Evolutionary conservation across 805 yeast species (phyloP).

Genomic region (Wilhelminamyces savonicus): DNA sequence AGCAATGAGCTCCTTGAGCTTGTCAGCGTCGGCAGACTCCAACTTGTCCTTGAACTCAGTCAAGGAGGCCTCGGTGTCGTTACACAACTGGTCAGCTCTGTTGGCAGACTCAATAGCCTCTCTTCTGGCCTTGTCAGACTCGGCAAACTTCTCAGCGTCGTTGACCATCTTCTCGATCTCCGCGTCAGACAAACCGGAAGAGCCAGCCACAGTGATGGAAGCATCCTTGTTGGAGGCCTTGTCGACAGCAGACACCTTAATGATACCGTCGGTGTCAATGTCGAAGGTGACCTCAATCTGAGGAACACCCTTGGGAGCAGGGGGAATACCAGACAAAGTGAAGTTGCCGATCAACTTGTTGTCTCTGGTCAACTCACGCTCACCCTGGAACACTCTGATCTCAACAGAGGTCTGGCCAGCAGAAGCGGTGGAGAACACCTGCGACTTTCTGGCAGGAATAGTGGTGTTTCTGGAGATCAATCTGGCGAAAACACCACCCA

Average conservation of each 20-base stretch:
- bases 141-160: constrained; percentile 86
- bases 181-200: constrained; percentile 83
- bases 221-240: constrained; percentile 92
- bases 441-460: constrained; percentile 94
- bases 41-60: constrained; percentile 43
- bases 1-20: constrained; percentile 24
- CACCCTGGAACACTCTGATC: constrained; percentile 99
- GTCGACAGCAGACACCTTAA: constrained; percentile 91
- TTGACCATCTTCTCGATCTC: constrained; percentile 89
- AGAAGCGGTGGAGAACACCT: constrained; percentile 88
- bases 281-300: constrained; percentile 93
- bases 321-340: constrained; percentile 91
- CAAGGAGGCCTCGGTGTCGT: constrained; percentile 43
- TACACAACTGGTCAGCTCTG: constrained; percentile 74
- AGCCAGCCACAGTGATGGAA: constrained; percentile 93
- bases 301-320: constrained; percentile 92
- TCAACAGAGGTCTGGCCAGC: constrained; percentile 96
- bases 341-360: constrained; percentile 97
- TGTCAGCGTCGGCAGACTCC: constrained; percentile 40
- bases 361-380: constrained; percentile 96
- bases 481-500: constrained; percentile 96
- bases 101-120: constrained; percentile 80
- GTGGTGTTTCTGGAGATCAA: constrained; percentile 91
- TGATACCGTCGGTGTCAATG: constrained; percentile 95
- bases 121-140: constrained; percentile 80